Percentiles rank a stretch among this genome's conserved stretches.
Conservation (phyloP, 805 yeast species). For the Danielozyma ontarioensis region DNA sequence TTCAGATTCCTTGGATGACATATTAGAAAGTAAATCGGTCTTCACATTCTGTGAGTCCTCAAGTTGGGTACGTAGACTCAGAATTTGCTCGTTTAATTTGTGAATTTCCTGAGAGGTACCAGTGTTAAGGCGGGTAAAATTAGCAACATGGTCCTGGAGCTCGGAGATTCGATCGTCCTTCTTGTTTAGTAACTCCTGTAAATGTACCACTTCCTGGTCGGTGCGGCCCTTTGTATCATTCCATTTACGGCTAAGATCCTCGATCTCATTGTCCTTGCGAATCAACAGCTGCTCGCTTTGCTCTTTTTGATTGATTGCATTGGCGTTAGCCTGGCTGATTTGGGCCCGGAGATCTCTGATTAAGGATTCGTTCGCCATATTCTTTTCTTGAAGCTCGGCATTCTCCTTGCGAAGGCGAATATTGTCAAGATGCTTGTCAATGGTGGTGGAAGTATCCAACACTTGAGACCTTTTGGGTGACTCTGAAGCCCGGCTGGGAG, state of each 20-base stretch:
- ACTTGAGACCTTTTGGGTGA: slow-evolving; percentile 9
- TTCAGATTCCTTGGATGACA: slow-evolving; percentile 61
- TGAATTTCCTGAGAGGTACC: slow-evolving; percentile 8
- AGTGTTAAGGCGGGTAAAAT: slow-evolving; percentile 7
- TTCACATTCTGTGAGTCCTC: slow-evolving; percentile 38
- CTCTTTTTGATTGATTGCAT: background rate
- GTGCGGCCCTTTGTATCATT: too few species aligned
- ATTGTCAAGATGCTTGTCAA: slow-evolving; percentile 40
- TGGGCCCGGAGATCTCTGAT: background rate
- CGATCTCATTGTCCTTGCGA: slow-evolving; percentile 3
- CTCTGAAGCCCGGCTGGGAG: slow-evolving; percentile 1
- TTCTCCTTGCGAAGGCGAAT: slow-evolving; percentile 18
- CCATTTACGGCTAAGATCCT: background rate
- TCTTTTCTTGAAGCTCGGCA: background rate
- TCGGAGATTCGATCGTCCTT: slow-evolving; percentile 12
- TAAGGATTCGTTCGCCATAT: background rate
- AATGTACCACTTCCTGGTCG: too few species aligned
- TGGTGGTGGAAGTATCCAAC: slow-evolving; percentile 31
- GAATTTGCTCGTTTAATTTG: slow-evolving; percentile 9
- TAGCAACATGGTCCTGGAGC: slow-evolving; percentile 7
- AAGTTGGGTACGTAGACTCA: slow-evolving; percentile 12
- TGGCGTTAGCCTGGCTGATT: slow-evolving; percentile 6
- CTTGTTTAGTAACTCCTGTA: slow-evolving; percentile 7
- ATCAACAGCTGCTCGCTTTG: slow-evolving; percentile 1
- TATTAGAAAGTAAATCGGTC: slow-evolving; percentile 59